phyloP scores from a whole-genome alignment of 495 filamentous ascomycete genomes.

The Parachaetomium inaequale region DNA sequence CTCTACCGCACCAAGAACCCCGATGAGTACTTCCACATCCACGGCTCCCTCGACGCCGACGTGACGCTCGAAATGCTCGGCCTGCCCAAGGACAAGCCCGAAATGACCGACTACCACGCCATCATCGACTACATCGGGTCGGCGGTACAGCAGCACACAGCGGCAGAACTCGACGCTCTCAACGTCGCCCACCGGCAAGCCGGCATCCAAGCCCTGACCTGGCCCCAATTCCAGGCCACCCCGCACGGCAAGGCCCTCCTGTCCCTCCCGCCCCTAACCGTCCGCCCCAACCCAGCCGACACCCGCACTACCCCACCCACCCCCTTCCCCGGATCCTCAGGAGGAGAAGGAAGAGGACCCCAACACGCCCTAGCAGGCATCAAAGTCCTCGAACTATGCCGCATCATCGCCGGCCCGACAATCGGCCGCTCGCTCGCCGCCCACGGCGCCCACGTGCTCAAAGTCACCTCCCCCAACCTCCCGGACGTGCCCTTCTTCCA shows the following conservation, averaged over 20 bases:
- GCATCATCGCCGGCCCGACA: slow-evolving; percentile 59
- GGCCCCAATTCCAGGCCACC: slow-evolving; percentile 60
- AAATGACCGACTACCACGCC: slow-evolving; percentile 62
- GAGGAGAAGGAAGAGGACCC: slow-evolving; percentile 3
- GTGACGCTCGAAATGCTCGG: slow-evolving; percentile 69
- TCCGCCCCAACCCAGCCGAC: slow-evolving; percentile 12
- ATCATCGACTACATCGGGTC: slow-evolving; percentile 64
- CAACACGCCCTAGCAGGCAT: slow-evolving; percentile 51
- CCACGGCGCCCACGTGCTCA: slow-evolving; percentile 66
- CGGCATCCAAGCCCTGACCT: slow-evolving; percentile 62
- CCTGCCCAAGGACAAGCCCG: slow-evolving; percentile 58
- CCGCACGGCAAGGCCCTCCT: slow-evolving; percentile 48
- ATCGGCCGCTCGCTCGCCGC: slow-evolving; percentile 63
- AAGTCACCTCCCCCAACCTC: slow-evolving; percentile 64
- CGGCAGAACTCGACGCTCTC: slow-evolving; percentile 59
- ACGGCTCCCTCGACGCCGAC: slow-evolving; percentile 69
- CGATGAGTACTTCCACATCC: slow-evolving; percentile 71
- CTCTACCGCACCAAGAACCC: slow-evolving; percentile 65
- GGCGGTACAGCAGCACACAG: slow-evolving; percentile 60
- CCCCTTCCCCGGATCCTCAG: slow-evolving; percentile 43
- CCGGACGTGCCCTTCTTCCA: slow-evolving; percentile 78
- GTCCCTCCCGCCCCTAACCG: slow-evolving; percentile 29
- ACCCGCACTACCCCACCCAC: slow-evolving; percentile 38
- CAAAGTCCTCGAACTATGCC: slow-evolving; percentile 66
- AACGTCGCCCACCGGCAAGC: slow-evolving; percentile 62